A percentile compares a stretch with the other conserved stretches of the same genome.
Evolutionary conservation across 257 asterid species (phyloP).

Genomic region (Nicotiana sylvestris): DNA sequence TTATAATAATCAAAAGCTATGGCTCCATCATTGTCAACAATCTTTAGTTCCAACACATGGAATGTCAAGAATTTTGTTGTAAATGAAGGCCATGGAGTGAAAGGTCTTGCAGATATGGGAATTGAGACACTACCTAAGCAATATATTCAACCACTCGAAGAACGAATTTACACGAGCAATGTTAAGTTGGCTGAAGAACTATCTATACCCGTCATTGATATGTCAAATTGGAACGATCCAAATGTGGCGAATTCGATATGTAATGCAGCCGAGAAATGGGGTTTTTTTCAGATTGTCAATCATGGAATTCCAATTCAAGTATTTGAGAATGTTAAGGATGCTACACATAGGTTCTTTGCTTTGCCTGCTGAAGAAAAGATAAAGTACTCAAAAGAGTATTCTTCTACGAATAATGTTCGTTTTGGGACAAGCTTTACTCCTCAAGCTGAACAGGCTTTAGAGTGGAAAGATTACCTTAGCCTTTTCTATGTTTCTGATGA

Average conservation of each 20-base stretch:
- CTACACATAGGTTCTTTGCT: conserved; percentile 39
- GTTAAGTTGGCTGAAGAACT: conserved; percentile 20
- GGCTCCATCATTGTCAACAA: conserved; percentile 24
- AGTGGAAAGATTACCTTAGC: conserved; percentile 55
- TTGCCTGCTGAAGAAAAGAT: conserved; percentile 45
- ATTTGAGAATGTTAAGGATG: conserved; percentile 37
- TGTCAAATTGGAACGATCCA: conserved; percentile 36
- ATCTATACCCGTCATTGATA: conserved; percentile 45
- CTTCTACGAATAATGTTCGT: conserved; percentile 35
- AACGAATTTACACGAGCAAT: conserved; percentile 23
- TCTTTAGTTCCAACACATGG: not conserved
- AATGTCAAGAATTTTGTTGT: conserved; percentile 33
- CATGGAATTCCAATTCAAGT: conserved; percentile 48
- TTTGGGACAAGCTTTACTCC: conserved; percentile 49
- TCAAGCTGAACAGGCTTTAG: conserved; percentile 35
- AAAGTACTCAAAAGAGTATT: conserved; percentile 41
- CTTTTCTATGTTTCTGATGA: conserved; percentile 30
- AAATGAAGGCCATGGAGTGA: conserved; percentile 44
- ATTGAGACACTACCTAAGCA: conserved; percentile 30
- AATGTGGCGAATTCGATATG: conserved; percentile 25
- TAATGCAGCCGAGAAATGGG: conserved; percentile 45
- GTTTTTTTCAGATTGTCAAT: conserved; percentile 53
- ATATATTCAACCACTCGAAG: conserved; percentile 38
- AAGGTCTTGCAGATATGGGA: conserved; percentile 40
- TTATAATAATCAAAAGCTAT: not conserved